Base-by-base conservation (phyloP, 345 rosid species). In the Boechera stricta region DNA sequence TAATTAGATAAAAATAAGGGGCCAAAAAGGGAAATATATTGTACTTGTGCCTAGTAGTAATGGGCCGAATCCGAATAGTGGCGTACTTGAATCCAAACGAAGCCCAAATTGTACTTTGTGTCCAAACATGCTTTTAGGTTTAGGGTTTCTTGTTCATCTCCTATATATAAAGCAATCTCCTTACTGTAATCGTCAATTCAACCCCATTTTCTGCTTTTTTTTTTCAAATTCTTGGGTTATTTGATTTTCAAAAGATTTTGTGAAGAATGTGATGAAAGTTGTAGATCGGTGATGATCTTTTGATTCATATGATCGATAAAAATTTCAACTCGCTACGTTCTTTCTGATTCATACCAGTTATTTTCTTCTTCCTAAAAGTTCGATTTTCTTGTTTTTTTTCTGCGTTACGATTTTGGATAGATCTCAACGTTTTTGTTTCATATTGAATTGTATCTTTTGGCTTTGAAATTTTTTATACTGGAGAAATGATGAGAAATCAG, bases 401-500 rank as follows among this genome's bases (percentile, higher is more conserved):
- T 32, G 26, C 6, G 1, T 39, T 3, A 26, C 6, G 5, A 18
- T 42, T 59, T 59, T 58, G 5, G 5, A 7, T 16, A 10, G 8
- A 3, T 8, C 44, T 38, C 4, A 0, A 10, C 24, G n/a, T 56
- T 58, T 36, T 26, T 13, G 0, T 41, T 70, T 35, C 36, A 48
- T 36, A 54, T 3, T 21, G 24, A 6, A 5, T 44, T 33, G 9
- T 8, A 1, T 2, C 3, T 48, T 35, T 13, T 24, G 61, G 3
- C 16, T 69, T 3, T 61, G 2, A 44, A 26, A 26, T 21, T 21
- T 21, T 2, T 7, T 36, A 54, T 0, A 29, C 72, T 66, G 78
- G 24, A 71, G 78, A 75, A 6, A 72, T 84, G 89, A 84, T 76
- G 87, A 82, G 54, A 73, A 84, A 82, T 80, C 76, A 73, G 75